Evolutionary conservation across 192 early-diverging fungal genomes (phyloP).

Genomic region (Mortierella claussenii): DNA sequence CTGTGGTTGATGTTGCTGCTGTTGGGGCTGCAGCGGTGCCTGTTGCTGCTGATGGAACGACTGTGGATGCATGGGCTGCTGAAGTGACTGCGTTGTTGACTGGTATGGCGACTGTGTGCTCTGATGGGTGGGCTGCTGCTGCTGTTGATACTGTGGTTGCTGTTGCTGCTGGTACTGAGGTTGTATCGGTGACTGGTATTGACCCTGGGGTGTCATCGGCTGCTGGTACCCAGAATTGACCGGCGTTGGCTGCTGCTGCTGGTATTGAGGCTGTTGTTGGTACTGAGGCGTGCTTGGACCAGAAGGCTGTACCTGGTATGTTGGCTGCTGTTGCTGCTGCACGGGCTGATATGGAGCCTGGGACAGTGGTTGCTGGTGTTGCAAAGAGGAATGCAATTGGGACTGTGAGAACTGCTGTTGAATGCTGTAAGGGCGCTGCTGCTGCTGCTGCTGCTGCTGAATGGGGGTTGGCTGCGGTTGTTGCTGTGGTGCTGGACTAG

Average conservation of each 20-base stretch:
- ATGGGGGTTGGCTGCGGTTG: no score
- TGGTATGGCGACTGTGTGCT: slow-evolving; percentile 5
- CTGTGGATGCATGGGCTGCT: slow-evolving; percentile 8
- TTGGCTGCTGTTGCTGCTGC: slow-evolving; percentile 26
- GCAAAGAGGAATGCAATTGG: slow-evolving; percentile 11
- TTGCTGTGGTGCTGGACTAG: slow-evolving; percentile 18
- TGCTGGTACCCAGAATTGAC: neutral
- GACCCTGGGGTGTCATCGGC: neutral
- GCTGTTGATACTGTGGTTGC: slow-evolving; percentile 14
- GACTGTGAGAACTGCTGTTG: slow-evolving; percentile 27
- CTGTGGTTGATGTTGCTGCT: slow-evolving; percentile 8
- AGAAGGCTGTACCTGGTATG: slow-evolving; percentile 15
- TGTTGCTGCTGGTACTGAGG: slow-evolving; percentile 16
- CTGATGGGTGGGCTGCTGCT: neutral
- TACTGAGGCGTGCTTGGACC: neutral
- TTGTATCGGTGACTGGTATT: neutral
- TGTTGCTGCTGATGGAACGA: slow-evolving; percentile 34
- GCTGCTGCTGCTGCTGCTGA: no score
- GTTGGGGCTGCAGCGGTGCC: slow-evolving; percentile 2
- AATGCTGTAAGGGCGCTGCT: slow-evolving; percentile 20
- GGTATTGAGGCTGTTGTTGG: slow-evolving; percentile 9
- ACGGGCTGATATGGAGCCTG: slow-evolving; percentile 24
- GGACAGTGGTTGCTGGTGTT: slow-evolving; percentile 7
- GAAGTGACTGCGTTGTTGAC: slow-evolving; percentile 7
- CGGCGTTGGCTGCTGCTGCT: slow-evolving; percentile 13